Evolutionary conservation across 768 basidiomycete species (phyloP).

Genomic region (Lanmaoa pseudosensibilis): DNA sequence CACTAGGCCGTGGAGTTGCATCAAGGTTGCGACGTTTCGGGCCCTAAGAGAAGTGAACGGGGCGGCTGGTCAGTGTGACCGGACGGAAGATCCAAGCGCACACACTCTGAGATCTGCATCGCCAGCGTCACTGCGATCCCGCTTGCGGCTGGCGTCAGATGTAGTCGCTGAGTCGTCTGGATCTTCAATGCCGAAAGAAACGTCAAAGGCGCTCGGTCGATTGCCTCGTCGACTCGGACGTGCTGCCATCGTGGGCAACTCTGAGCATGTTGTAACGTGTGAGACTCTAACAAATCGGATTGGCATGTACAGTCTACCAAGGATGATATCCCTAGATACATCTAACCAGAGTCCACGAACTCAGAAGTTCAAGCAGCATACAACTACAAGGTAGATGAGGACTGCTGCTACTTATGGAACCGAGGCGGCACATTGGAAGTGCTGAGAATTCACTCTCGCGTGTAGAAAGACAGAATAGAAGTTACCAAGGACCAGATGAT

Average conservation of each 20-base stretch:
- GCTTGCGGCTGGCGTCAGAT: slow-evolving; percentile 32
- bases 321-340: slow-evolving; percentile 1
- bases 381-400: slow-evolving; percentile 9
- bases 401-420: slow-evolving; percentile 8
- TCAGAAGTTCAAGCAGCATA: slow-evolving; percentile 15
- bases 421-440: slow-evolving; percentile 14
- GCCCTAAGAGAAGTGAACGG: slow-evolving; percentile 9
- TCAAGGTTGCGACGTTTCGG: slow-evolving; percentile 33
- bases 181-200: slow-evolving; percentile 50
- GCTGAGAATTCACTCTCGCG: slow-evolving; percentile 8
- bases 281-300: background rate
- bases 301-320: slow-evolving; percentile 3
- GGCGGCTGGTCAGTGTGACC: background rate
- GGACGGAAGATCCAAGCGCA: background rate
- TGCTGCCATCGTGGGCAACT: background rate
- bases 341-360: slow-evolving; percentile 17
- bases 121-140: slow-evolving; percentile 16
- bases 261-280: background rate
- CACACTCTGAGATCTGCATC: slow-evolving; percentile 19
- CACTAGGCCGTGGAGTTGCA: slow-evolving; percentile 14
- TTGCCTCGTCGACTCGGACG: slow-evolving; percentile 27
- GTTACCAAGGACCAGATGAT: slow-evolving; percentile 7
- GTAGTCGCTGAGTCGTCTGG: slow-evolving; percentile 24
- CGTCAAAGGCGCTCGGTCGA: slow-evolving; percentile 55
- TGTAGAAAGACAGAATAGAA: slow-evolving; percentile 8